phyloP scores from a whole-genome alignment of 768 basidiomycete species.

The Suillus occidentalis region DNA sequence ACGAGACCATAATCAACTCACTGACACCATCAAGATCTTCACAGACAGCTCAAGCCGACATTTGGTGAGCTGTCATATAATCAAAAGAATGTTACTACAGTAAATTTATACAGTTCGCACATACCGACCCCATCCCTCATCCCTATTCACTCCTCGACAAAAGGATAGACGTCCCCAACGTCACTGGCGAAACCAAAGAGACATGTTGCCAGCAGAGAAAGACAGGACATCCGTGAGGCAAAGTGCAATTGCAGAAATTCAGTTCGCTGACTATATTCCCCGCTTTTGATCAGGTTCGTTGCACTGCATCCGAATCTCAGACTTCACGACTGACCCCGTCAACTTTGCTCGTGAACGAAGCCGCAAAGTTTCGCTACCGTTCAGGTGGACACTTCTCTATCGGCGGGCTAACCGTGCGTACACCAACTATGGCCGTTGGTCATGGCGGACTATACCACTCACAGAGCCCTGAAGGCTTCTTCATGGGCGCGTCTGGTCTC shows the following conservation, averaged over 20 bases:
- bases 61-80: too few species aligned
- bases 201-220: too few species aligned
- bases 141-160: too few species aligned
- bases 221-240: slow-evolving; percentile 94
- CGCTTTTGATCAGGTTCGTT: slow-evolving; percentile 84
- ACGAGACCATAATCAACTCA: too few species aligned
- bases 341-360: slow-evolving; percentile 85
- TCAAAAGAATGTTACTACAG: too few species aligned
- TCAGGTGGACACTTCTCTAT: slow-evolving; percentile 82
- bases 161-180: too few species aligned
- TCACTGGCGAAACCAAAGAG: too few species aligned
- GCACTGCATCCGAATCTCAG: not conserved
- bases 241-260: slow-evolving; percentile 92
- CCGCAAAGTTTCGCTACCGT: slow-evolving; percentile 89
- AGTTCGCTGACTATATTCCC: slow-evolving; percentile 91
- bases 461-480: slow-evolving; percentile 93
- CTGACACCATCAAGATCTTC: too few species aligned
- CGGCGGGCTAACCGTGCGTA: slow-evolving; percentile 80
- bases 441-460: slow-evolving; percentile 95
- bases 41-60: too few species aligned
- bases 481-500: slow-evolving; percentile 85
- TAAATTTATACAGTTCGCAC: too few species aligned
- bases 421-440: slow-evolving; percentile 89
- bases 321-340: not conserved
- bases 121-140: too few species aligned